A percentile compares a stretch with the other conserved stretches of the same genome.
Evolutionary conservation across 2,329 filamentous ascomycete genomes (phyloP).

Genomic region (Trichoderma oligosporum): DNA sequence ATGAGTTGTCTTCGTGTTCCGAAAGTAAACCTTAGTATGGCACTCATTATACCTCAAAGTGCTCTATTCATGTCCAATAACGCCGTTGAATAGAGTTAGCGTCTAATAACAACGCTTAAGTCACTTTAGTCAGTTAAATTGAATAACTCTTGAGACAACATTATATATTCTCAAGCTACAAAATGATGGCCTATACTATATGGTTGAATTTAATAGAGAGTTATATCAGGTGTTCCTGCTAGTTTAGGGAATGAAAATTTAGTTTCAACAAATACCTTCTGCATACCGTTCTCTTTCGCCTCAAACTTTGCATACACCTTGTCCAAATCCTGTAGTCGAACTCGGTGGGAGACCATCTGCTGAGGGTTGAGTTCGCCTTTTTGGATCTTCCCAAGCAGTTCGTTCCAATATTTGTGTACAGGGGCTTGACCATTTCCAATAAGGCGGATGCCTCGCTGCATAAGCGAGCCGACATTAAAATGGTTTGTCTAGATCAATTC

Average conservation of each 20-base stretch:
- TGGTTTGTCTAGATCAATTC: constrained; percentile 28
- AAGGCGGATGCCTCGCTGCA: constrained; percentile 81
- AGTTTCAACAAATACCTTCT: constrained; percentile 71
- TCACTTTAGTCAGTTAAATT: too few species aligned
- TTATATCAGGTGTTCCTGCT: constrained; percentile 43
- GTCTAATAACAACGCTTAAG: too few species aligned
- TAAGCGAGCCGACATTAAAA: constrained; percentile 57
- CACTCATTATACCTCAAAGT: too few species aligned
- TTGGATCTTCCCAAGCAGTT: constrained; percentile 66
- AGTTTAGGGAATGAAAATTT: constrained; percentile 50
- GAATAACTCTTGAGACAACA: too few species aligned
- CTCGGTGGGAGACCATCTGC: constrained; percentile 77
- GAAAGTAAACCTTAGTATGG: too few species aligned
- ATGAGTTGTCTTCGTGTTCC: too few species aligned
- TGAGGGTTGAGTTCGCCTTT: constrained; percentile 67
- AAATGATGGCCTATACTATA: too few species aligned
- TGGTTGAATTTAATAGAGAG: constrained; percentile 24
- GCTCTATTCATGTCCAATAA: too few species aligned
- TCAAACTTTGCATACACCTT: constrained; percentile 63
- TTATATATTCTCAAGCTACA: too few species aligned
- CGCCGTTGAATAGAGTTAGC: too few species aligned
- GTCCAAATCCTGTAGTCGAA: constrained; percentile 68
- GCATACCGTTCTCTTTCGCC: constrained; percentile 63
- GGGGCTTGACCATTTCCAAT: constrained; percentile 66
- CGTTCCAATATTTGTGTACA: constrained; percentile 80